phyloP scores from a whole-genome alignment of 768 basidiomycete genomes.

The Nidularia sp. region DNA sequence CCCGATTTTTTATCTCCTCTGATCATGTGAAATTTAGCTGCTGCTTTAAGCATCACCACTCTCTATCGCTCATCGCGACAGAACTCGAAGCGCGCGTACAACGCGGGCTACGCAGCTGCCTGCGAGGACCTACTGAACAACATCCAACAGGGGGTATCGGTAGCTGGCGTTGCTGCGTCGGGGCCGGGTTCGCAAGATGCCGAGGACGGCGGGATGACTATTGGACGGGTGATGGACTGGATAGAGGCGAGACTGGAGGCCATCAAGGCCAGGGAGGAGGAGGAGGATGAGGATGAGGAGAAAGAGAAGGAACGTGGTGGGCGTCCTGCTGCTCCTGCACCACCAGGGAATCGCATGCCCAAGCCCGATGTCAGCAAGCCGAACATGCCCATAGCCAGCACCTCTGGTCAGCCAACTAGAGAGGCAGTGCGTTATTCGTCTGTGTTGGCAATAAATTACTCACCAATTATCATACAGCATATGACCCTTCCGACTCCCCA shows the following conservation, averaged over 20 bases:
- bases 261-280: constrained; percentile 68
- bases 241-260: constrained; percentile 79
- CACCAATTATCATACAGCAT: constrained; percentile 7
- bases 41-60: constrained; percentile 80
- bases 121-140: constrained; percentile 78
- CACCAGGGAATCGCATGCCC: background rate
- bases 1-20: background rate
- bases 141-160: constrained; percentile 80
- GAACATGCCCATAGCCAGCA: background rate
- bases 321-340: constrained; percentile 7
- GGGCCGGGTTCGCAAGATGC: constrained; percentile 35
- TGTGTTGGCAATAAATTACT: background rate
- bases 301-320: constrained; percentile 41
- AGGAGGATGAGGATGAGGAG: constrained; percentile 81
- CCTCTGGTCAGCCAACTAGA: constrained; percentile 11
- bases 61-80: constrained; percentile 77
- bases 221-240: constrained; percentile 83
- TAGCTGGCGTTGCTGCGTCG: constrained; percentile 38
- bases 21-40: constrained; percentile 42
- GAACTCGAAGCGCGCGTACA: constrained; percentile 77
- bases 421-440: constrained; percentile 22
- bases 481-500: constrained; percentile 24
- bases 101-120: constrained; percentile 74
- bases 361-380: constrained; percentile 4
- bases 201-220: constrained; percentile 60